phyloP scores from a whole-genome alignment of 2,329 filamentous ascomycete genomes.

The Didymella pomorum region DNA sequence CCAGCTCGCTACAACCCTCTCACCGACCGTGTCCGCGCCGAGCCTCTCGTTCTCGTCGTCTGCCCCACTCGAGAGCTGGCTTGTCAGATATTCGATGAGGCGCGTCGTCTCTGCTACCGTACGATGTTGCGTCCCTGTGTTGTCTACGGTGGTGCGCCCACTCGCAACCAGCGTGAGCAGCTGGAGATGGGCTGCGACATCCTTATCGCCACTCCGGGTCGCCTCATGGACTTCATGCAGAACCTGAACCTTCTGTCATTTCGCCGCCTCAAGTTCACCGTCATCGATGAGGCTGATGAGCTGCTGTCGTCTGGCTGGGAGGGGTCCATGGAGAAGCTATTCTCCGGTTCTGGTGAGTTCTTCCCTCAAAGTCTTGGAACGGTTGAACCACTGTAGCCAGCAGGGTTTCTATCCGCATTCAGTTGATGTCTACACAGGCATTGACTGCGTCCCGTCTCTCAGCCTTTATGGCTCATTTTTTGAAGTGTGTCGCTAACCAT shows the following conservation, averaged over 20 bases:
- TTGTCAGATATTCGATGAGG: slow-evolving; percentile 94
- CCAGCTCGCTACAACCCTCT: slow-evolving; percentile 62
- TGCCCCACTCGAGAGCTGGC: slow-evolving; percentile 89
- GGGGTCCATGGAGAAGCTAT: slow-evolving; percentile 75
- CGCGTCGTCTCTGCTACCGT: slow-evolving; percentile 90
- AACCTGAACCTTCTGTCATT: slow-evolving; percentile 74
- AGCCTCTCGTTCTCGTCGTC: slow-evolving; percentile 87
- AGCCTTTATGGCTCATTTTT: too few species aligned
- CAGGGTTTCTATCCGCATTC: too few species aligned
- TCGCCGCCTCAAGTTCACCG: slow-evolving; percentile 68
- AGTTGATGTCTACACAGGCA: too few species aligned
- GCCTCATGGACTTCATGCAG: slow-evolving; percentile 83
- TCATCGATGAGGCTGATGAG: slow-evolving; percentile 91
- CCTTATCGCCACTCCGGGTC: slow-evolving; percentile 86
- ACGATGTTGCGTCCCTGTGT: slow-evolving; percentile 94
- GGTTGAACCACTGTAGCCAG: too few species aligned
- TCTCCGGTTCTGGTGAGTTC: slow-evolving; percentile 78
- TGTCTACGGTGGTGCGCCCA: slow-evolving; percentile 82
- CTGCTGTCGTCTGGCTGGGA: slow-evolving; percentile 84
- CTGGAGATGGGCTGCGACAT: slow-evolving; percentile 87
- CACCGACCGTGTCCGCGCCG: slow-evolving; percentile 69
- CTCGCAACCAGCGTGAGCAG: slow-evolving; percentile 73
- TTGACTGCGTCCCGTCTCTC: too few species aligned
- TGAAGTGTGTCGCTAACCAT: slow-evolving; percentile 25
- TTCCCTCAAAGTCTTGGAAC: not conserved